Evolutionary conservation across 1,139 yeast genomes (phyloP).

Genomic region (Geotrichum phurueaensis): DNA sequence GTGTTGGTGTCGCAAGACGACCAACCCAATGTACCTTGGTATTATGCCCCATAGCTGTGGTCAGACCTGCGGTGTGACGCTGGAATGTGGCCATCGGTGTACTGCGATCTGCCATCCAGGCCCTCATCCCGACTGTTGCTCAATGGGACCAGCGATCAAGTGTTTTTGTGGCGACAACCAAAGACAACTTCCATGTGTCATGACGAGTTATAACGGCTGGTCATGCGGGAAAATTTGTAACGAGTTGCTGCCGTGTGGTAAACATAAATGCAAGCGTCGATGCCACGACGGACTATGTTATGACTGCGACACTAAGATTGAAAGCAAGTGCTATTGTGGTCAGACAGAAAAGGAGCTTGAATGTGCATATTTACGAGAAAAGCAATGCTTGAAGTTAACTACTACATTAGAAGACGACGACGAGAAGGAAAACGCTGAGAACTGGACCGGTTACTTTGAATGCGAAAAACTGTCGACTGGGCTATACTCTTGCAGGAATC

Average conservation of each 20-base stretch:
- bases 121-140: slow-evolving; percentile 76
- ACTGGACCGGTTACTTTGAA: slow-evolving; percentile 58
- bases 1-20: slow-evolving; percentile 86
- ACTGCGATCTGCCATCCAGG: slow-evolving; percentile 82
- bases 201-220: slow-evolving; percentile 73
- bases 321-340: slow-evolving; percentile 72
- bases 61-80: slow-evolving; percentile 58
- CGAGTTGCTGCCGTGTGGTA: slow-evolving; percentile 60
- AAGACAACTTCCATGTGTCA: slow-evolving; percentile 64
- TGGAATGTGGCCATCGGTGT: slow-evolving; percentile 71
- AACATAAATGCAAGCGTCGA: slow-evolving; percentile 51
- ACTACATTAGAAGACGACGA: background rate
- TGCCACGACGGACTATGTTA: slow-evolving; percentile 85
- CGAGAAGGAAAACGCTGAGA: slow-evolving; percentile 22
- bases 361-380: slow-evolving; percentile 23
- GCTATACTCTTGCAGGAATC: slow-evolving; percentile 61
- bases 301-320: slow-evolving; percentile 46
- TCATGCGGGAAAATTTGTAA: slow-evolving; percentile 58
- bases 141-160: slow-evolving; percentile 60
- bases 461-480: slow-evolving; percentile 52
- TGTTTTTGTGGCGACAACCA: slow-evolving; percentile 71
- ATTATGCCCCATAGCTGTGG: slow-evolving; percentile 86
- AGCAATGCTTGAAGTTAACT: background rate
- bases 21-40: slow-evolving; percentile 57
- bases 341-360: slow-evolving; percentile 31